Evolutionary conservation across 2,329 filamentous ascomycete species (phyloP).

Genomic region (Sclerotiophoma versabilis): DNA sequence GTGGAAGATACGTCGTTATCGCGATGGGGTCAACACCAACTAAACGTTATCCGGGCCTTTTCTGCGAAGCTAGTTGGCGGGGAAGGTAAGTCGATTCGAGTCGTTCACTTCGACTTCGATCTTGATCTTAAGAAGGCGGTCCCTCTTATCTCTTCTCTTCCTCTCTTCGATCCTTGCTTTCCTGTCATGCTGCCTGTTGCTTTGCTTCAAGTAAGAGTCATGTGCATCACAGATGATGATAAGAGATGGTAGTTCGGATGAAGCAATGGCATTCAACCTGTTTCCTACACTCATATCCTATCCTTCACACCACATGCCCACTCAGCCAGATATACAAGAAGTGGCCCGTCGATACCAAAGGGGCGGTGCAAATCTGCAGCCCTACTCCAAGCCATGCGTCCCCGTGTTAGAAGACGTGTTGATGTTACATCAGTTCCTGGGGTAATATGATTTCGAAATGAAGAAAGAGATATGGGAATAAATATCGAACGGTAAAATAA

Average conservation of each 20-base stretch:
- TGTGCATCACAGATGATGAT: not conserved
- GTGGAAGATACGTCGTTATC: constrained; percentile 6
- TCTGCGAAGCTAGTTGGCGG: constrained; percentile 1
- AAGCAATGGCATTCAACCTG: constrained; percentile 16
- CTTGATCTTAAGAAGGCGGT: not conserved
- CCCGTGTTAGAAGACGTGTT: constrained; percentile 14
- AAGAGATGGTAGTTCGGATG: constrained; percentile 8
- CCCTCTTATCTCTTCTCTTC: not conserved
- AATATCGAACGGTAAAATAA: not conserved
- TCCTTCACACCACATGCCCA: not conserved
- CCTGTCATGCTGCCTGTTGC: not conserved
- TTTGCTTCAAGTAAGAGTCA: not conserved
- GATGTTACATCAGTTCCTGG: constrained; percentile 17
- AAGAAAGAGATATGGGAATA: constrained; percentile 15
- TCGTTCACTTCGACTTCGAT: not conserved
- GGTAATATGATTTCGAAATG: constrained; percentile 12
- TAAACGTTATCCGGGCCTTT: constrained; percentile 6
- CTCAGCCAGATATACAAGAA: constrained; percentile 17
- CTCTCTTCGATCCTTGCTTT: not conserved
- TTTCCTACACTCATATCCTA: constrained; percentile 15
- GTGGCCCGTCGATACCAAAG: not conserved
- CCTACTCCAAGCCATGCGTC: constrained; percentile 7
- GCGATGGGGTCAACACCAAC: not conserved
- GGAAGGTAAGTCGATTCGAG: constrained; percentile 6
- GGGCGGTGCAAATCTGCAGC: constrained; percentile 4